Evolutionary conservation across 2,329 filamentous ascomycete genomes (phyloP).

Genomic region (Purpureocillium takamizusanense): DNA sequence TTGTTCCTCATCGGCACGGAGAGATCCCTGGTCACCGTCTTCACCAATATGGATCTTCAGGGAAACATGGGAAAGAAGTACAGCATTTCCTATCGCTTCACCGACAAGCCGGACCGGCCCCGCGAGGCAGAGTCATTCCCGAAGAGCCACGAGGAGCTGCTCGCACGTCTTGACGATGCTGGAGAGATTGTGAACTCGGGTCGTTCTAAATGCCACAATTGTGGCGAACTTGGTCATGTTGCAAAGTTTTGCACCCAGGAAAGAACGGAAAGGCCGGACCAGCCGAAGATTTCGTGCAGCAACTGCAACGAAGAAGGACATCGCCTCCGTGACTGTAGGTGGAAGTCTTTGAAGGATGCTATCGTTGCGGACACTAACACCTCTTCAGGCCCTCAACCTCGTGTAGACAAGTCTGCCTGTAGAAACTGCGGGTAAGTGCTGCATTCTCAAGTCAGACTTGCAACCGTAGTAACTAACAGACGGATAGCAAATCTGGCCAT

Average conservation of each 20-base stretch:
- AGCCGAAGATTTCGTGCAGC: conserved; percentile 46
- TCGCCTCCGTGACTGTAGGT: conserved; percentile 59
- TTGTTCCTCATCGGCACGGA: conserved; percentile 57
- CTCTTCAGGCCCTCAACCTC: conserved; percentile 42
- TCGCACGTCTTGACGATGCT: conserved; percentile 54
- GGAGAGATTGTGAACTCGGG: conserved; percentile 54
- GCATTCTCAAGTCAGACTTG: background rate
- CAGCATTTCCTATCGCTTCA: conserved; percentile 53
- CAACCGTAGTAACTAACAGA: conserved; percentile 6
- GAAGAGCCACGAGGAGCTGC: conserved; percentile 45
- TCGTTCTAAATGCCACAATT: conserved; percentile 54
- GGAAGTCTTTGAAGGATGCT: too few relatives aligned
- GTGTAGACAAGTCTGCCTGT: conserved; percentile 57
- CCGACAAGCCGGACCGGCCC: conserved; percentile 45
- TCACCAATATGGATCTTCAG: conserved; percentile 65
- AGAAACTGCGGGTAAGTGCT: conserved; percentile 51
- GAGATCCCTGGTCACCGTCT: conserved; percentile 43
- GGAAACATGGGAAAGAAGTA: conserved; percentile 59
- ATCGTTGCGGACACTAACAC: conserved; percentile 1
- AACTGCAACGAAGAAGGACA: conserved; percentile 59
- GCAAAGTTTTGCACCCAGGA: conserved; percentile 53
- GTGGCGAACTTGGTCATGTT: conserved; percentile 54
- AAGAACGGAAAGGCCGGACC: conserved; percentile 34
- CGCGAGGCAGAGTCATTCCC: conserved; percentile 55
- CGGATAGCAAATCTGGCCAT: conserved; percentile 38